Percentiles rank a stretch among this genome's conserved stretches.
Evolutionary conservation across 768 basidiomycete genomes (phyloP).

Genomic region (Russula griseocarnosa): DNA sequence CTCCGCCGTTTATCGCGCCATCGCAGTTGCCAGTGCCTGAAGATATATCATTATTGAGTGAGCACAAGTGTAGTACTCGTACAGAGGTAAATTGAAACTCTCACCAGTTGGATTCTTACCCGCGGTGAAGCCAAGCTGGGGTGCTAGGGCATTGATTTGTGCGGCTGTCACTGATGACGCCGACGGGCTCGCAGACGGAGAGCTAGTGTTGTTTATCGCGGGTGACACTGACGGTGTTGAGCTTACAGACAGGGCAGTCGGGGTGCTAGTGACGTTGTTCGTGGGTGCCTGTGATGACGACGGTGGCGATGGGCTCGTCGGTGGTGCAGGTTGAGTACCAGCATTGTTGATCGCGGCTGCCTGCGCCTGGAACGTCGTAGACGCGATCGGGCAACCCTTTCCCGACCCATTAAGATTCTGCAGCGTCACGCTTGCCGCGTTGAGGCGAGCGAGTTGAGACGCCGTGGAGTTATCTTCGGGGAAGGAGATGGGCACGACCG

Average conservation of each 20-base stretch:
- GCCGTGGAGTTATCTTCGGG: slow-evolving; percentile 41
- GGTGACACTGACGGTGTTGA: background rate
- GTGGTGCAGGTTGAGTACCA: background rate
- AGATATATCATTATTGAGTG: background rate
- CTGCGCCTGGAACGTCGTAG: slow-evolving; percentile 54
- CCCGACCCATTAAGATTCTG: slow-evolving; percentile 71
- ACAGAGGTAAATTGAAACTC: background rate
- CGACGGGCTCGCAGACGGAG: background rate
- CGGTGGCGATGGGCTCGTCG: background rate
- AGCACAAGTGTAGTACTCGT: background rate
- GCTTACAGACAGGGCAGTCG: background rate
- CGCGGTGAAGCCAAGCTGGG: slow-evolving; percentile 31
- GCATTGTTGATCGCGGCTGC: slow-evolving; percentile 26
- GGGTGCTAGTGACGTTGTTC: slow-evolving; percentile 4
- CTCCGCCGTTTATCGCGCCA: slow-evolving; percentile 32
- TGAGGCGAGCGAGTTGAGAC: slow-evolving; percentile 44
- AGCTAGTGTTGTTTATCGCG: background rate
- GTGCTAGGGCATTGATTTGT: slow-evolving; percentile 29
- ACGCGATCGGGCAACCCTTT: slow-evolving; percentile 57
- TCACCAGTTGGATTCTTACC: slow-evolving; percentile 32
- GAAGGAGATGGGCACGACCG: slow-evolving; percentile 36
- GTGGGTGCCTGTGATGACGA: background rate
- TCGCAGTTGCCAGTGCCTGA: slow-evolving; percentile 27
- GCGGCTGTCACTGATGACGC: background rate
- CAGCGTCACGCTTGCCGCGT: slow-evolving; percentile 57